These are phyloP conservation scores for Saccharum hybrid DNA, from an alignment of 202 grass and related monocot species.

Conservation along the genomic window DNA sequence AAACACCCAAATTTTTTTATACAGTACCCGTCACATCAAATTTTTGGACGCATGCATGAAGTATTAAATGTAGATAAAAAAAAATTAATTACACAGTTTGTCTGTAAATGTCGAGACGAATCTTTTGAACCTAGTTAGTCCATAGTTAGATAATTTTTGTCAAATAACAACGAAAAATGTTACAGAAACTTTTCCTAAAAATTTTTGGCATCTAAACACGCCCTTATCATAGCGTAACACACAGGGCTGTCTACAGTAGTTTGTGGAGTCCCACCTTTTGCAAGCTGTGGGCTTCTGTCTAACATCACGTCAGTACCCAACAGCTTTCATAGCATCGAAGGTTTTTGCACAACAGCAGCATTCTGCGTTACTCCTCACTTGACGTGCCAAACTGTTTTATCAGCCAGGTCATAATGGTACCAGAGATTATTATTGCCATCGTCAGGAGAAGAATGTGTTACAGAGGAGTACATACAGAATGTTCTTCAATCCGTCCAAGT, in stretches of 20 bases:
- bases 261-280: not conserved
- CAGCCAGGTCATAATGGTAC: not conserved
- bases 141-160: no score
- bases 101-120: no score
- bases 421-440: conserved; percentile 21
- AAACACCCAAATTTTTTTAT: no score
- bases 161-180: no score
- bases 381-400: not conserved
- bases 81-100: no score
- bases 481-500: conserved; percentile 19
- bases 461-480: conserved; percentile 36
- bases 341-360: not conserved
- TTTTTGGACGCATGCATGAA: no score
- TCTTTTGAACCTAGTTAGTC: no score
- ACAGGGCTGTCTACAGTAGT: not conserved
- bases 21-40: no score
- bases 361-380: not conserved
- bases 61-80: no score
- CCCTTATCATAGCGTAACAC: not conserved
- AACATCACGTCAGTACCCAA: no score
- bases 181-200: no score
- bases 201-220: no score
- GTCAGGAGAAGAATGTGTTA: conserved; percentile 38
- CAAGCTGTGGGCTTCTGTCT: not conserved
- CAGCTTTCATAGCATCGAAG: not conserved